Percentiles rank a stretch among this genome's conserved stretches.
phyloP scores from a whole-genome alignment of 352 stramenopile species.

The Globisporangium splendens region DNA sequence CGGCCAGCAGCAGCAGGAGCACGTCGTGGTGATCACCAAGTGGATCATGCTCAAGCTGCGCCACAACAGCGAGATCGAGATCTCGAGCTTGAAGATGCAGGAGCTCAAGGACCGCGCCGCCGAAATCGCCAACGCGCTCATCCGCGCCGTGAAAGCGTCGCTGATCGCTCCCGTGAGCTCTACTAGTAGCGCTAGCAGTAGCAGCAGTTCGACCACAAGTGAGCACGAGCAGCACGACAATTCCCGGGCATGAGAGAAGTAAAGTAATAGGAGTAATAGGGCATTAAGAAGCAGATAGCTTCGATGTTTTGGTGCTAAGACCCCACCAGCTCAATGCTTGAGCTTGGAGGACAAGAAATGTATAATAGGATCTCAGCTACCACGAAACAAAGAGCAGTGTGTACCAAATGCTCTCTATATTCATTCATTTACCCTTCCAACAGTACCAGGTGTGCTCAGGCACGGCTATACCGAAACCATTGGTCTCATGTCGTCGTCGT shows the following conservation, averaged over 20 bases:
- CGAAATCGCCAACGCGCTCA: conserved; percentile 9
- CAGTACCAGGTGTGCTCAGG: too few relatives aligned
- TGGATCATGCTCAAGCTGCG: conserved; percentile 17
- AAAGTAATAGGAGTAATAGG: not conserved
- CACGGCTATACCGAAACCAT: not conserved
- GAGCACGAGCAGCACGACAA: not conserved
- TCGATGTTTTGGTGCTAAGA: too few relatives aligned
- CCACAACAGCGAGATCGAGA: conserved; percentile 13
- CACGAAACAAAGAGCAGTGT: too few relatives aligned
- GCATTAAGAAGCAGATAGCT: too few relatives aligned
- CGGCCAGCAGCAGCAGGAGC: conserved; percentile 1
- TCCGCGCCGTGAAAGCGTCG: conserved; percentile 8
- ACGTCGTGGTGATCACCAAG: conserved; percentile 16
- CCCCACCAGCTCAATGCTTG: too few relatives aligned
- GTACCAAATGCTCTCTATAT: too few relatives aligned
- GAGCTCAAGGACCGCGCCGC: conserved; percentile 13
- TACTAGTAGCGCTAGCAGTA: not conserved
- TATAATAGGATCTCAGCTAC: too few relatives aligned
- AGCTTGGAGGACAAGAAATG: too few relatives aligned
- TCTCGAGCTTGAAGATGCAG: conserved; percentile 9
- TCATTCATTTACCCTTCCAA: too few relatives aligned
- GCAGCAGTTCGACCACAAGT: not conserved
- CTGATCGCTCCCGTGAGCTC: not conserved
- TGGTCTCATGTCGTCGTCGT: conserved; percentile 1
- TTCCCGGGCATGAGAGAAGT: conserved; percentile 1